These are phyloP conservation scores for Dactylellina drechsleri DNA, from an alignment of 2,329 filamentous ascomycete species.

Conservation along the genomic window DNA sequence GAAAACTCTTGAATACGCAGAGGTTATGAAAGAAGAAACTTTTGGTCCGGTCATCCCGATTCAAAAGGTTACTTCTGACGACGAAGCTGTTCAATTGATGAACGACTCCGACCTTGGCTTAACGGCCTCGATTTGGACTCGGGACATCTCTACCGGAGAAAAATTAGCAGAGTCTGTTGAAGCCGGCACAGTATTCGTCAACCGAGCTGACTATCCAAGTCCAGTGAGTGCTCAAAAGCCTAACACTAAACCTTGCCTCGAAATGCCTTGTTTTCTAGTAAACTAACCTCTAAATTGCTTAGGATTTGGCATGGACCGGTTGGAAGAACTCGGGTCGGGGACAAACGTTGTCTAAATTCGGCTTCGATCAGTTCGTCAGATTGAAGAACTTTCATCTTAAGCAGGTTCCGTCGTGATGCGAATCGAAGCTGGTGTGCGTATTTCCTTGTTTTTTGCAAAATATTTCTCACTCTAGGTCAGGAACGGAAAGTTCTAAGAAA, in stretches of 20 bases:
- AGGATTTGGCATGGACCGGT: conserved; percentile 95
- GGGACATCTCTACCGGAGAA: conserved; percentile 79
- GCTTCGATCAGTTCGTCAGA: conserved; percentile 95
- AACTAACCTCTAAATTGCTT: conserved; percentile 58
- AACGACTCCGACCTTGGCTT: conserved; percentile 94
- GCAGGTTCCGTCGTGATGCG: conserved; percentile 69
- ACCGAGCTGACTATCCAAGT: conserved; percentile 89
- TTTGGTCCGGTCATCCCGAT: conserved; percentile 93
- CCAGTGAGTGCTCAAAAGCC: conserved; percentile 72
- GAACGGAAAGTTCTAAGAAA: no score
- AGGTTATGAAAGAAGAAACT: conserved; percentile 91
- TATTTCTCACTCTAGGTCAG: not conserved
- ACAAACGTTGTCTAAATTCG: conserved; percentile 86
- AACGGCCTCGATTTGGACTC: conserved; percentile 97
- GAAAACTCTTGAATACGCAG: conserved; percentile 67
- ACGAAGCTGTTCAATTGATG: conserved; percentile 85
- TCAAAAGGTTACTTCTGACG: conserved; percentile 83
- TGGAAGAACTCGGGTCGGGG: conserved; percentile 98
- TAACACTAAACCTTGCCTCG: not conserved
- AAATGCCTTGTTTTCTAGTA: conserved; percentile 12
- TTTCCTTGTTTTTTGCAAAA: not conserved
- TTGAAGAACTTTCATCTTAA: conserved; percentile 96
- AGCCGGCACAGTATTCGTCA: conserved; percentile 95
- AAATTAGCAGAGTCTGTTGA: conserved; percentile 82
- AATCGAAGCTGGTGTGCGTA: no score